Evolutionary conservation across 2,329 filamentous ascomycete genomes (phyloP).

Genomic region (Tolypocladium ophioglossoides): DNA sequence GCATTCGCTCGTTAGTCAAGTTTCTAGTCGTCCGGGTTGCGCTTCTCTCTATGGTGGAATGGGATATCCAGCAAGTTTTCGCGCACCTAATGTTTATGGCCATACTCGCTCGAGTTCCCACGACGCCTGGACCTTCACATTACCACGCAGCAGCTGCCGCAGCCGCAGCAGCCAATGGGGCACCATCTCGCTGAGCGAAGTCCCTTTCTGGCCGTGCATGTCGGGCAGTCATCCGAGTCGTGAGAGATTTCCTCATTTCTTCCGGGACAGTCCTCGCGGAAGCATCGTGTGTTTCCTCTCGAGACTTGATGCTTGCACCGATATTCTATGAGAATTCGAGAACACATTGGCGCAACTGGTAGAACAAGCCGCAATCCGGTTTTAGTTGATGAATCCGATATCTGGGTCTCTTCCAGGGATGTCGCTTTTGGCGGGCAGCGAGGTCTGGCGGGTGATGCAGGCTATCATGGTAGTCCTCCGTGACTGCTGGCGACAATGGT

Average conservation of each 20-base stretch:
- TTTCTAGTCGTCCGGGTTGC: background rate
- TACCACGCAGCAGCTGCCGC: conserved; percentile 15
- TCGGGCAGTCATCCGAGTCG: conserved; percentile 21
- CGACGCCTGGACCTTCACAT: conserved; percentile 8
- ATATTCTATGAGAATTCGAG: conserved; percentile 21
- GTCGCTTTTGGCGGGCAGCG: background rate
- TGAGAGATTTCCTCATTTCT: conserved; percentile 18
- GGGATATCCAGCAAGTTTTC: background rate
- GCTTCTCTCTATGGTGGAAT: too few relatives aligned
- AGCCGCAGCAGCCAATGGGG: conserved; percentile 21
- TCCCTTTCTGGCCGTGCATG: conserved; percentile 20
- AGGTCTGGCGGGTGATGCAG: background rate
- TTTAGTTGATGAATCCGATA: background rate
- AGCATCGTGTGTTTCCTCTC: conserved; percentile 25
- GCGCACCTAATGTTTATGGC: background rate
- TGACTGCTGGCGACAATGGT: background rate
- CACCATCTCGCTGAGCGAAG: conserved; percentile 26
- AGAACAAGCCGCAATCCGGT: background rate
- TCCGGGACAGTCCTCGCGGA: conserved; percentile 17
- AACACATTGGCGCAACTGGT: conserved; percentile 18
- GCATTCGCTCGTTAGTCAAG: background rate
- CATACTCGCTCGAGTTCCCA: background rate
- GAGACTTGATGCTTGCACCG: conserved; percentile 24
- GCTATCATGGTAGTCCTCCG: background rate
- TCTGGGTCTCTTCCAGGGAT: background rate